phyloP scores from a whole-genome alignment of 768 basidiomycete genomes.

The Tulasnella sp. region DNA sequence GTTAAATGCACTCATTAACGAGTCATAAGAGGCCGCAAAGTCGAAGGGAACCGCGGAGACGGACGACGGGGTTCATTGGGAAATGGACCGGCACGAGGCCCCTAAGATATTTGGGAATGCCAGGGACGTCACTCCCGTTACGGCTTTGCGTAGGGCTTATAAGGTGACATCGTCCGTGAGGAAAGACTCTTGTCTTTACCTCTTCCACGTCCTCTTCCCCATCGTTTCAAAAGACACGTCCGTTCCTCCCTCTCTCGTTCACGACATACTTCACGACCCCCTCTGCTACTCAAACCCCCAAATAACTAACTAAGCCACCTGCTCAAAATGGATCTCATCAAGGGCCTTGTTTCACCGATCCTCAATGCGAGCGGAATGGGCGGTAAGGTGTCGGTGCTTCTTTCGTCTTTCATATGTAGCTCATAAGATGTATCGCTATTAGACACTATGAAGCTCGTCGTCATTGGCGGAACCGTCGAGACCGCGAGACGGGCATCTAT shows the following conservation, averaged over 20 bases:
- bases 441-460: slow-evolving; percentile 48
- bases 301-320: too few species aligned
- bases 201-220: too few species aligned
- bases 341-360: slow-evolving; percentile 9
- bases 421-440: not conserved
- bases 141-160: not conserved
- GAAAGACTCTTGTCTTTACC: not conserved
- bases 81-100: too few species aligned
- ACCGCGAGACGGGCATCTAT: slow-evolving; percentile 71
- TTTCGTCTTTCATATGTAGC: not conserved
- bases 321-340: slow-evolving; percentile 8
- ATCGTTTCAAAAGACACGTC: too few species aligned
- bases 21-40: too few species aligned
- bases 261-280: not conserved
- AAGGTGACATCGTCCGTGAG: not conserved
- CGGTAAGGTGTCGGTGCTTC: not conserved
- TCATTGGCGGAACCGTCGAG: slow-evolving; percentile 82
- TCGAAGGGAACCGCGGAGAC: too few species aligned
- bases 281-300: not conserved
- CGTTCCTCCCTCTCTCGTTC: not conserved
- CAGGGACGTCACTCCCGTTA: too few species aligned
- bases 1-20: too few species aligned
- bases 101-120: too few species aligned
- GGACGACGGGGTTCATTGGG: too few species aligned
- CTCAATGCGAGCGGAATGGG: not conserved